Conservation (phyloP, 2,329 filamentous ascomycete species). For the Fusarium tuaranense region DNA sequence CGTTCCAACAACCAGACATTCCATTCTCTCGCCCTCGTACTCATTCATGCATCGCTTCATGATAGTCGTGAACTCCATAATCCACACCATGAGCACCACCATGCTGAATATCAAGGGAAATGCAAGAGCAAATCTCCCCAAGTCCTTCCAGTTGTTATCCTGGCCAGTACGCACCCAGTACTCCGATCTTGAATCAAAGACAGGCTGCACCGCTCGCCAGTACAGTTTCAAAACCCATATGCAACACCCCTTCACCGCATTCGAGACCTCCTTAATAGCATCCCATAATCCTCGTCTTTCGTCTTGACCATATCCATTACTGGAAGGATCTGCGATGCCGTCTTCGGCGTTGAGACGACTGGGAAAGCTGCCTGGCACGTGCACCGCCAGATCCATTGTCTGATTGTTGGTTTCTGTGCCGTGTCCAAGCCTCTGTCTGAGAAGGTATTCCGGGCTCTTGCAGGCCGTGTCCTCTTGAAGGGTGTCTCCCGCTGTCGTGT, state of each 20-base stretch:
- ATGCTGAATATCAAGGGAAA: conserved; percentile 43
- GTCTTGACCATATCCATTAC: conserved; percentile 3
- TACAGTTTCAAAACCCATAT: conserved; percentile 45
- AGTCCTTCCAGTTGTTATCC: conserved; percentile 41
- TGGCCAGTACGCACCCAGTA: conserved; percentile 47
- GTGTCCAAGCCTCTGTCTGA: conserved; percentile 1
- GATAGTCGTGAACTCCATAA: conserved; percentile 39
- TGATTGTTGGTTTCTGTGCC: conserved; percentile 1
- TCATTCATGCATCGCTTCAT: conserved; percentile 29
- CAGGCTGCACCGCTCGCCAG: conserved; percentile 52
- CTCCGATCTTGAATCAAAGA: conserved; percentile 53
- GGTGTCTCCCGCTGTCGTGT: background rate
- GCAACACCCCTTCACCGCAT: conserved; percentile 8
- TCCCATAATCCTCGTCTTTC: conserved; percentile 19
- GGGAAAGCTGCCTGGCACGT: conserved; percentile 46
- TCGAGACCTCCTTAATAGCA: conserved; percentile 18
- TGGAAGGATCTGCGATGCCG: conserved; percentile 48
- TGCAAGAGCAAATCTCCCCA: conserved; percentile 42
- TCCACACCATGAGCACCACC: conserved; percentile 41
- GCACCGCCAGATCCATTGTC: conserved; percentile 20
- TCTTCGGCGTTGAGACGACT: conserved; percentile 40
- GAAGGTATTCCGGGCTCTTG: background rate
- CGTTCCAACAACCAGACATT: conserved; percentile 26
- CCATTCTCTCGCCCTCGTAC: conserved; percentile 13
- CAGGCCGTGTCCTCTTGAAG: background rate